phyloP scores from a whole-genome alignment of 306 rosid genomes.

The Malus sieversii region DNA sequence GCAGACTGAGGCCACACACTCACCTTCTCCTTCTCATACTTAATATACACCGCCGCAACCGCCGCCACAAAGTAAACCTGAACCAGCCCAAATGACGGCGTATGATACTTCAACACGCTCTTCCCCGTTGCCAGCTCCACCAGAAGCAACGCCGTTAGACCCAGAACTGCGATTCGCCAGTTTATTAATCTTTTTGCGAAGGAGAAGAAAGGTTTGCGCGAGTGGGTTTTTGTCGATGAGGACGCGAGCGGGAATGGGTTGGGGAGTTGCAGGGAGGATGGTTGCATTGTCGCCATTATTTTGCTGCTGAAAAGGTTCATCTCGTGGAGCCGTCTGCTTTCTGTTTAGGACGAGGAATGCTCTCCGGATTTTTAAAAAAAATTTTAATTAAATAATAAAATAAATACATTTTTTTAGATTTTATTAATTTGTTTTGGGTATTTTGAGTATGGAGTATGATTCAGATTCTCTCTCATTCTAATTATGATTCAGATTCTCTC shows the following conservation, averaged over 20 bases:
- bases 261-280: slow-evolving; percentile 33
- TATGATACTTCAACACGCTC: slow-evolving; percentile 62
- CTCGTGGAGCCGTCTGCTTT: background rate
- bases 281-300: slow-evolving; percentile 53
- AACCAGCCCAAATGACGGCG: slow-evolving; percentile 51
- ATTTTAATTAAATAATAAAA: background rate
- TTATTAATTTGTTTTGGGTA: background rate
- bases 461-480: no score
- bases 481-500: no score
- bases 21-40: slow-evolving; percentile 69
- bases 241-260: slow-evolving; percentile 21
- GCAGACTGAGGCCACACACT: slow-evolving; percentile 66
- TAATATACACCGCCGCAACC: no score
- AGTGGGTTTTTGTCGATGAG: background rate
- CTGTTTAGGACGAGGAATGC: slow-evolving; percentile 14
- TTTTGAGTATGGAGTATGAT: no score
- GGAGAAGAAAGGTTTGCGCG: no score
- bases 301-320: background rate
- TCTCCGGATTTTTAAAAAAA: background rate
- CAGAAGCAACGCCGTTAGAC: slow-evolving; percentile 60
- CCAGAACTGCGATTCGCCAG: slow-evolving; percentile 47
- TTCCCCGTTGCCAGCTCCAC: slow-evolving; percentile 86
- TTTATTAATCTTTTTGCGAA: no score
- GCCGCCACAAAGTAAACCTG: slow-evolving; percentile 48
- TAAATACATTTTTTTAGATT: background rate